Evolutionary conservation across 1,284 basidiomycete species (phyloP).

Genomic region (Puccinia novopanici): DNA sequence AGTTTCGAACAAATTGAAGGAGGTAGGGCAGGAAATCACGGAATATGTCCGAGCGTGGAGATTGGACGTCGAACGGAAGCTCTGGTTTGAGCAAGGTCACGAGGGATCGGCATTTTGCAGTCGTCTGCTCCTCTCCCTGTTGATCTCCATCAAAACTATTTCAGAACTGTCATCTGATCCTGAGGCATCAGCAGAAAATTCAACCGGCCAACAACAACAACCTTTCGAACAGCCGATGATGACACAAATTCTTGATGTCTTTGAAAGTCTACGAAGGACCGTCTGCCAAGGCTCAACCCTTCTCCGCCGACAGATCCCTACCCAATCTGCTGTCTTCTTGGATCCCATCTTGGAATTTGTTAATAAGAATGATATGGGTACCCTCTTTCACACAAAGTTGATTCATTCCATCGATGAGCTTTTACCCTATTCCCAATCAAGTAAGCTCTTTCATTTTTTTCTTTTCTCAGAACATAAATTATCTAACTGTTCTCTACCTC

Average conservation of each 20-base stretch:
- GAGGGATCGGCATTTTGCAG: slow-evolving; percentile 46
- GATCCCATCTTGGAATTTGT: slow-evolving; percentile 46
- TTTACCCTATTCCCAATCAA: slow-evolving; percentile 40
- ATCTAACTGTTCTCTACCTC: not conserved
- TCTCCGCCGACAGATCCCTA: slow-evolving; percentile 25
- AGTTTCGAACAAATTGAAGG: not conserved
- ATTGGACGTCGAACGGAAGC: slow-evolving; percentile 28
- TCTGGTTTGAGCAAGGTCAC: slow-evolving; percentile 45
- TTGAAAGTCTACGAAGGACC: slow-evolving; percentile 17
- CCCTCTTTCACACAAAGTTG: slow-evolving; percentile 43
- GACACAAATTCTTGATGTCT: slow-evolving; percentile 21
- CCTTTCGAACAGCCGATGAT: not conserved
- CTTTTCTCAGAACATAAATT: not conserved
- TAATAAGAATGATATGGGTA: slow-evolving; percentile 36
- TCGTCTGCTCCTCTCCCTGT: slow-evolving; percentile 36
- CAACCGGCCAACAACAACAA: not conserved
- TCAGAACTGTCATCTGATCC: slow-evolving; percentile 3
- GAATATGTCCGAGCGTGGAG: slow-evolving; percentile 38
- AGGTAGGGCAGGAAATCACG: not conserved
- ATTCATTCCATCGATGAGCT: slow-evolving; percentile 46
- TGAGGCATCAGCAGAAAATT: not conserved
- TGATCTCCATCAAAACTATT: slow-evolving; percentile 41
- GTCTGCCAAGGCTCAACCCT: slow-evolving; percentile 14
- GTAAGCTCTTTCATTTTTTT: not conserved
- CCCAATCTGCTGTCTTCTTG: slow-evolving; percentile 32